Evolutionary conservation across 176 grass and related monocot species (phyloP), one percentile per base, ranked within the genome.

Genomic region (Avena atlantica): DNA sequence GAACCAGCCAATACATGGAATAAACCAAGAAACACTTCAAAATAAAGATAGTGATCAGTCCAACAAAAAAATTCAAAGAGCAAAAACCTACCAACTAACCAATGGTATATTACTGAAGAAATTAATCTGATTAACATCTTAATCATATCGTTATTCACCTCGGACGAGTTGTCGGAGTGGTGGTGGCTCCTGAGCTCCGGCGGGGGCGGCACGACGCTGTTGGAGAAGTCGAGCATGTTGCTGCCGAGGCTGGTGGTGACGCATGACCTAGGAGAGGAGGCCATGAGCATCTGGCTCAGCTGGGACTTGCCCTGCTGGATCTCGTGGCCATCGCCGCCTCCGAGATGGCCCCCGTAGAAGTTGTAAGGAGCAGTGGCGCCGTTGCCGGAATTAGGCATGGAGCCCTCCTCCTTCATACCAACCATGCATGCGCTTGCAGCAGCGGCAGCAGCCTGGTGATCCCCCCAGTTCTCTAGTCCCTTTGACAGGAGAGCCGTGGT

Each of bases 171-270:
- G 15, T 93, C 92, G 65, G 91, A 86, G 34, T 87, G 80, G 71
- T 92, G 93, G 48, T 85, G 82, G 42, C 78, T 86, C 62, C 87
- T 86, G 19, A 89, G 66, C 85, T 92, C 91, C 9, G 88, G 91
- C 15, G 88, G 86, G 8, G 82, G 74, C 25, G 50, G 73, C 8
- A 24, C 73, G 48, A 31, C 31, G 53, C 55, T 91, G 74, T 93
- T 96, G 0, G 97, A 92, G 92, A 99, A 97, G 80, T 99, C 92
- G 40, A 99, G 71, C 91, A 97, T 93, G 94, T 92, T 99, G 84
- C 91, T 91, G 64, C 84, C 93, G 51, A 96, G 90, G 89, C 94
- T 93, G 31, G 90, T 83, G 13, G 97, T 94, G 78, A 94, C 69
- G 68, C 97, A 99, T 25, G 97, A 99, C 73, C 91, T 90, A 78